Conservation (phyloP, 805 yeast species). For the Suhomyces faveliae region DNA sequence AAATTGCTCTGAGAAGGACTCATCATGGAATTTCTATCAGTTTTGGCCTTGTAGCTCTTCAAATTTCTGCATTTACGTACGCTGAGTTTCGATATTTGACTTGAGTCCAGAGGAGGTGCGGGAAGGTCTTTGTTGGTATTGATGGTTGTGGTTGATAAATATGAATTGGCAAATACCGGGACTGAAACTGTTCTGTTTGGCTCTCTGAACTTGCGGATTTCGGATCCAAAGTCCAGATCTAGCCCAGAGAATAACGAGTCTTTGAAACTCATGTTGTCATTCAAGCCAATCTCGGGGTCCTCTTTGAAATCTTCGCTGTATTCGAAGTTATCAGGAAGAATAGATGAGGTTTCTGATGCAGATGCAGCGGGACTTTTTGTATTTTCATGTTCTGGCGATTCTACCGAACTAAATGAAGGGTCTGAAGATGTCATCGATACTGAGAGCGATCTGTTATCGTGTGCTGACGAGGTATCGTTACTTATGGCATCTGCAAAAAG, state of each 20-base stretch:
- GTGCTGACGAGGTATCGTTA: constrained; percentile 1
- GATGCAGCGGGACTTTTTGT: neutral
- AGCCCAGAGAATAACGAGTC: constrained; percentile 6
- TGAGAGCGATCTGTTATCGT: neutral
- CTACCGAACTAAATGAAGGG: neutral
- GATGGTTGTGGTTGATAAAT: neutral
- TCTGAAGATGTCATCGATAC: neutral
- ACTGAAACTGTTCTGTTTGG: constrained; percentile 5
- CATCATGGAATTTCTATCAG: neutral
- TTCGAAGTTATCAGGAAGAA: constrained; percentile 2
- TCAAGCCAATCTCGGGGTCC: neutral
- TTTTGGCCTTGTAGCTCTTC: constrained; percentile 6
- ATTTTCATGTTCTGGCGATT: neutral
- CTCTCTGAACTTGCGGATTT: constrained; percentile 1
- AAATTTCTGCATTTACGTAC: constrained; percentile 8
- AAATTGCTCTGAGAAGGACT: constrained; percentile 1
- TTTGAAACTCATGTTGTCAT: constrained; percentile 2
- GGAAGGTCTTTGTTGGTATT: constrained; percentile 8
- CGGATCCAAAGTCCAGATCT: constrained; percentile 3
- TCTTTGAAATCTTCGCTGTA: neutral
- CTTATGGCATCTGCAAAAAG: constrained; percentile 13
- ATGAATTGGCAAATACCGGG: neutral
- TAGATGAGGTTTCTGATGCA: constrained; percentile 1
- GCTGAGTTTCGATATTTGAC: neutral
- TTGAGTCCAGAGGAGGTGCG: neutral